Evolutionary conservation across 108 stramenopile genomes (phyloP).

Genomic region (Fistulifera pelliculosa): DNA sequence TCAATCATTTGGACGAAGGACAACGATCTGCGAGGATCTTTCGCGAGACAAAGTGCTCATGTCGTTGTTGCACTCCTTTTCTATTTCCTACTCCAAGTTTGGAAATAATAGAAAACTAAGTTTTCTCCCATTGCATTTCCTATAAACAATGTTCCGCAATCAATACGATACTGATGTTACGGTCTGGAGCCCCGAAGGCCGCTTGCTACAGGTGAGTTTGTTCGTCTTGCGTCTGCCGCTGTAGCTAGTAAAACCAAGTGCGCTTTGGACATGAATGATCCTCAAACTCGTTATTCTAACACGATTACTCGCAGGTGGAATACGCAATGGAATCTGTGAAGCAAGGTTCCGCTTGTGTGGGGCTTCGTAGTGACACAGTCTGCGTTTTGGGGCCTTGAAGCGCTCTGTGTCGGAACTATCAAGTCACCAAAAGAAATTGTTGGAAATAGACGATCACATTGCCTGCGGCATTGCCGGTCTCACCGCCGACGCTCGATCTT

Average conservation of each 20-base stretch:
- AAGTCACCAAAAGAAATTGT: slow-evolving; percentile 92
- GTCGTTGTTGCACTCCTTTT: no score
- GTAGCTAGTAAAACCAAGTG: no score
- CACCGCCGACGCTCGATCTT: slow-evolving; percentile 93
- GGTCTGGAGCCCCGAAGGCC: slow-evolving; percentile 98
- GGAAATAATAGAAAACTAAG: no score
- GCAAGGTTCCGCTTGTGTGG: slow-evolving; percentile 94
- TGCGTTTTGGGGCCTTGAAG: slow-evolving; percentile 95
- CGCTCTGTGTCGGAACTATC: slow-evolving; percentile 92
- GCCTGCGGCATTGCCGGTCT: slow-evolving; percentile 94
- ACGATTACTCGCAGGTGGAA: slow-evolving; percentile 62
- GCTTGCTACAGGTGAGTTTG: slow-evolving; percentile 87
- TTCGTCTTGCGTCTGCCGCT: no score
- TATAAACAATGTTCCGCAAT: slow-evolving; percentile 92
- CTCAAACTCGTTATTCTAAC: background rate
- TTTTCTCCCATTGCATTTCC: no score
- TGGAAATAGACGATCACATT: slow-evolving; percentile 97
- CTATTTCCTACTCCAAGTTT: no score
- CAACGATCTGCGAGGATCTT: no score
- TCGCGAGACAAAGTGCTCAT: no score
- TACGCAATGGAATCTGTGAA: slow-evolving; percentile 99
- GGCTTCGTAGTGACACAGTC: slow-evolving; percentile 71
- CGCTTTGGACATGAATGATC: no score
- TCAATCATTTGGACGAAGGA: no score
- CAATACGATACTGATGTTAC: slow-evolving; percentile 99